Percentiles rank a stretch among this genome's conserved stretches.
These are phyloP conservation scores for Gastrodia elata DNA, from an alignment of 106 monocot genomes.

Conservation along the genomic window DNA sequence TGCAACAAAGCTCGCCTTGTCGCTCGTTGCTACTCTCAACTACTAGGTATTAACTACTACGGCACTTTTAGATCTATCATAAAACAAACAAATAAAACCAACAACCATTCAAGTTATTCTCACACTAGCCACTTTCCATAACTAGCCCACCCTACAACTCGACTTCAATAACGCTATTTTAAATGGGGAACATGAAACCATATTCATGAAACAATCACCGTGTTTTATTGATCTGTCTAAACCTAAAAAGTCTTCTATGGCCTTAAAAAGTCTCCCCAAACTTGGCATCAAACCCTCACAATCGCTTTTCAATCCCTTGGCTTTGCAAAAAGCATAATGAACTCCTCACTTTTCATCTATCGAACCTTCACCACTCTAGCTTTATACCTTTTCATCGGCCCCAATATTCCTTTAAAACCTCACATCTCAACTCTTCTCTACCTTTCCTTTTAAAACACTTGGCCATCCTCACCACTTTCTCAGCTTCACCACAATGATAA, in stretches of 20 bases:
- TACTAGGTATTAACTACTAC: slow-evolving; percentile 2
- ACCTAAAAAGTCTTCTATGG: slow-evolving; percentile 8
- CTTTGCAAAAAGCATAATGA: neutral
- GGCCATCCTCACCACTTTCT: neutral
- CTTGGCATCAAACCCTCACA: neutral
- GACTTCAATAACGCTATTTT: slow-evolving; percentile 7
- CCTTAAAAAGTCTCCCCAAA: slow-evolving; percentile 10
- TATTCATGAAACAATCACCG: slow-evolving; percentile 5
- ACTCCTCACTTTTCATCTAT: slow-evolving; percentile 12
- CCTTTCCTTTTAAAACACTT: no score
- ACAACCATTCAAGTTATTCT: neutral
- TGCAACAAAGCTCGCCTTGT: neutral
- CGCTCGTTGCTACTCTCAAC: slow-evolving; percentile 15
- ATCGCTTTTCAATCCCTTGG: neutral
- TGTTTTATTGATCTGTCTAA: neutral
- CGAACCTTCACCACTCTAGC: no score
- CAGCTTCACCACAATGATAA: neutral
- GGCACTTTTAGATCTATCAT: neutral
- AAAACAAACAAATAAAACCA: no score
- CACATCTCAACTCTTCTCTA: no score
- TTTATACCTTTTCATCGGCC: neutral
- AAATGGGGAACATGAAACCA: neutral
- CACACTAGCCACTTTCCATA: neutral
- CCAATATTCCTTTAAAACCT: neutral
- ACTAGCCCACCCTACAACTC: neutral